phyloP scores from a whole-genome alignment of 805 yeast species.

The Yamadazyma endophytica region DNA sequence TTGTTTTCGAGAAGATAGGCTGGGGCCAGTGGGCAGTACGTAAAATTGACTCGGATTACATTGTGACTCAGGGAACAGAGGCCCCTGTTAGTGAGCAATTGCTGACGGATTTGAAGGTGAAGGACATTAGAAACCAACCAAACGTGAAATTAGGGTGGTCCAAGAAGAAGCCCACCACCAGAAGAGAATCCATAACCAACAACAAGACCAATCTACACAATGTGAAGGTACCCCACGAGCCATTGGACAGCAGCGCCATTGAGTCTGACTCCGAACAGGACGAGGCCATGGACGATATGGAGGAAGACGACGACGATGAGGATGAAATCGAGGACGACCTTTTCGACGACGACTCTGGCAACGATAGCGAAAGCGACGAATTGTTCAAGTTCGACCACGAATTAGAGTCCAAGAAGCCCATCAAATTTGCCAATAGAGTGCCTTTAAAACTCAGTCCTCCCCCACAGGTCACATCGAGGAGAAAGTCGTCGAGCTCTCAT shows the following conservation, averaged over 20 bases:
- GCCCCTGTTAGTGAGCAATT: too few species aligned
- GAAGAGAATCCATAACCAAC: conserved; percentile 53
- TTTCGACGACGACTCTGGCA: conserved; percentile 30
- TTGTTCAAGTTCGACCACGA: conserved; percentile 15
- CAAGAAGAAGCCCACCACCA: conserved; percentile 22
- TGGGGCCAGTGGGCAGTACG: conserved; percentile 98
- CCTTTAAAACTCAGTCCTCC: conserved; percentile 38
- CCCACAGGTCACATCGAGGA: conserved; percentile 17
- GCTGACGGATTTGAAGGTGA: conserved; percentile 19
- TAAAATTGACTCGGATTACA: conserved; percentile 41
- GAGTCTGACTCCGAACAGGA: conserved; percentile 31
- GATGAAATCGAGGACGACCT: conserved; percentile 28
- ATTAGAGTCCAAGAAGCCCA: conserved; percentile 18
- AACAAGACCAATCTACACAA: conserved; percentile 42
- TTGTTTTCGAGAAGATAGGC: conserved; percentile 86
- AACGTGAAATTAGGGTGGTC: conserved; percentile 35
- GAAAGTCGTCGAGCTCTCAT: conserved; percentile 26
- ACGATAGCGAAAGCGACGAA: conserved; percentile 16
- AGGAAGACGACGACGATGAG: conserved; percentile 27
- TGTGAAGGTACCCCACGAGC: conserved; percentile 41
- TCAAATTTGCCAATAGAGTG: conserved; percentile 40
- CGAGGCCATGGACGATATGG: conserved; percentile 20
- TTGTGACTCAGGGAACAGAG: conserved; percentile 45
- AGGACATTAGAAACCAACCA: conserved; percentile 32
- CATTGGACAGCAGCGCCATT: conserved; percentile 19